Percentiles rank a stretch among this genome's conserved stretches.
Evolutionary conservation across 768 basidiomycete genomes (phyloP).

Genomic region (Tulasnella sp.): DNA sequence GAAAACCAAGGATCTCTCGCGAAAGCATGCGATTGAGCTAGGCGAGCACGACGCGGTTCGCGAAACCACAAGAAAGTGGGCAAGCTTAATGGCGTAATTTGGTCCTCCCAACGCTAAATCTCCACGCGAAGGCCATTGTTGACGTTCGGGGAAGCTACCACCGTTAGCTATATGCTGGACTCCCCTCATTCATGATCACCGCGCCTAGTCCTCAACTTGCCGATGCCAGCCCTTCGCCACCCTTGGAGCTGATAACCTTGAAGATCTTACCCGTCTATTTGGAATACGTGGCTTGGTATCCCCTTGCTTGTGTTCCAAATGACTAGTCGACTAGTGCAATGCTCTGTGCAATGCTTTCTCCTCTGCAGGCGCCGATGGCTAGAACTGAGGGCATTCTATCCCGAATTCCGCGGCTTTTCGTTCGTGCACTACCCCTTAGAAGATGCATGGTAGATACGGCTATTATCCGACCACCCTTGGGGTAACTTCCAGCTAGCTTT

Average conservation of each 20-base stretch:
- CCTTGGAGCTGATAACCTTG: neutral
- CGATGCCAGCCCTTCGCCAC: too few relatives aligned
- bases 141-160: neutral
- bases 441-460: too few relatives aligned
- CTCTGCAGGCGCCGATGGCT: neutral
- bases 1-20: neutral
- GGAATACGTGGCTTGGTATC: neutral
- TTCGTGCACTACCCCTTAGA: too few relatives aligned
- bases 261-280: neutral
- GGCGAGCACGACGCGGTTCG: neutral
- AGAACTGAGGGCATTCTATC: neutral
- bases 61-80: neutral
- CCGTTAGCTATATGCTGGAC: neutral
- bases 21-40: neutral
- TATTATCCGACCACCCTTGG: too few relatives aligned
- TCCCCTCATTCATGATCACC: neutral
- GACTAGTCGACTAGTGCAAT: too few relatives aligned
- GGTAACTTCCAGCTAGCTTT: too few relatives aligned
- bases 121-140: neutral
- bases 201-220: neutral
- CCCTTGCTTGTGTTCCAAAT: too few relatives aligned
- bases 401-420: too few relatives aligned
- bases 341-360: neutral
- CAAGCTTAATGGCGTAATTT: neutral
- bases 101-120: neutral